phyloP scores from a whole-genome alignment of 257 asterid genomes.

The Rhazya stricta region DNA sequence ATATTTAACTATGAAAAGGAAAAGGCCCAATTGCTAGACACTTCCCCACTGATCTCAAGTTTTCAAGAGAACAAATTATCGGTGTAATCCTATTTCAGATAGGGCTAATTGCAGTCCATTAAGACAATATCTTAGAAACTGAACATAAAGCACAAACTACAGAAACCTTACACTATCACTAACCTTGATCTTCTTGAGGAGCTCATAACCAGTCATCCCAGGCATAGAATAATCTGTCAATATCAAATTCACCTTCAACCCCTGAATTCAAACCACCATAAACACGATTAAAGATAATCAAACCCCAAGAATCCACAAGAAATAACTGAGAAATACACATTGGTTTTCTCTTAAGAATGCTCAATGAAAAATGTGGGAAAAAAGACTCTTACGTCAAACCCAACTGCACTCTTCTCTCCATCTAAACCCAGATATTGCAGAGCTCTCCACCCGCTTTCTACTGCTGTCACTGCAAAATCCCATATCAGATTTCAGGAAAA shows the following conservation, averaged over 20 bases:
- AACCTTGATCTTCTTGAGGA: conserved; percentile 84
- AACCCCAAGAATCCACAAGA: background rate
- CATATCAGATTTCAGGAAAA: background rate
- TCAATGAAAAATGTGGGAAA: background rate
- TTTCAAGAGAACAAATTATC: background rate
- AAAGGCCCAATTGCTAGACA: background rate
- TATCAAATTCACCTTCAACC: conserved; percentile 73
- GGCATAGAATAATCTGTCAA: conserved; percentile 97
- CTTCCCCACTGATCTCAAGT: background rate
- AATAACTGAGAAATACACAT: too few species aligned
- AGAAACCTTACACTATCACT: conserved; percentile 6
- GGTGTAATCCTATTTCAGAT: background rate
- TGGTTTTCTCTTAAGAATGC: background rate
- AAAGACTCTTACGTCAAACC: conserved; percentile 49
- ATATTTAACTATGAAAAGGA: background rate
- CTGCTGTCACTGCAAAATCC: conserved; percentile 64
- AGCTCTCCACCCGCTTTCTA: conserved; percentile 87
- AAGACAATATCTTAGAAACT: background rate
- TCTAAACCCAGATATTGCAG: conserved; percentile 83
- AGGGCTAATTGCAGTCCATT: background rate
- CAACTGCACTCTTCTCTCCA: conserved; percentile 57
- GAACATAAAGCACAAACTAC: background rate
- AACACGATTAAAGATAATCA: background rate
- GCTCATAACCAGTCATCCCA: conserved; percentile 96
- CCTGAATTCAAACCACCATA: conserved; percentile 32